These are phyloP conservation scores for Metarhizium sp. DNA, from an alignment of 2,329 filamentous ascomycete genomes.

Conservation along the genomic window DNA sequence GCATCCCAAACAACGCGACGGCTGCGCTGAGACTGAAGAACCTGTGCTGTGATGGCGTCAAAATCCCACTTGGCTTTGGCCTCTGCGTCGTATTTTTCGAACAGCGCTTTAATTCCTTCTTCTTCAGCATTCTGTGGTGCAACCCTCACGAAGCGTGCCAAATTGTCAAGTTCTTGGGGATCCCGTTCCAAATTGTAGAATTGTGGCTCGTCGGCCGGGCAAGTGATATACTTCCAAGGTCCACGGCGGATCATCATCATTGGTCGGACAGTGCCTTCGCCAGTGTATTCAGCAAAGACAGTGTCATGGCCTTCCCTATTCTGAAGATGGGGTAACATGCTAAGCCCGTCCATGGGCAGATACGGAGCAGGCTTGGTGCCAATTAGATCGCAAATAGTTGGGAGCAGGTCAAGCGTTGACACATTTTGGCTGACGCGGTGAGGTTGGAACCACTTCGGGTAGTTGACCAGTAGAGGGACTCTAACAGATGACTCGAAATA, in stretches of 20 bases:
- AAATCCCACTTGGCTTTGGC: conserved; percentile 74
- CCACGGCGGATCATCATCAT: conserved; percentile 91
- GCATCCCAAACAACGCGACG: conserved; percentile 73
- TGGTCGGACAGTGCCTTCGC: conserved; percentile 80
- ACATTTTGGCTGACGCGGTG: conserved; percentile 76
- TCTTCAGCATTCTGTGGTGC: conserved; percentile 31
- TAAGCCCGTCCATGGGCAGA: conserved; percentile 79
- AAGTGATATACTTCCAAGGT: conserved; percentile 84
- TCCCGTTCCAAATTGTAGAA: conserved; percentile 73
- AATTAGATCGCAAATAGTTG: conserved; percentile 77
- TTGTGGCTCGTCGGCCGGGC: conserved; percentile 73
- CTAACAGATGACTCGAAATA: conserved; percentile 90
- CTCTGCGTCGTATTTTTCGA: conserved; percentile 64
- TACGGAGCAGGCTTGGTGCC: conserved; percentile 58
- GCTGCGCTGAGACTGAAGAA: conserved; percentile 68
- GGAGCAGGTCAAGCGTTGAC: conserved; percentile 82
- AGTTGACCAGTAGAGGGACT: conserved; percentile 77
- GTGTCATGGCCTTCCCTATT: conserved; percentile 63
- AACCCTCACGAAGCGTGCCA: conserved; percentile 41
- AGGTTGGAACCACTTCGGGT: conserved; percentile 65
- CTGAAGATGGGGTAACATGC: conserved; percentile 69
- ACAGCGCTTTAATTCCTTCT: conserved; percentile 36
- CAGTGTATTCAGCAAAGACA: conserved; percentile 92
- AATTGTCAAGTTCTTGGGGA: conserved; percentile 67
- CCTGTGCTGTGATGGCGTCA: conserved; percentile 62